These are phyloP conservation scores for Cutaneotrichosporon spelunceum DNA, from an alignment of 1,284 basidiomycete genomes.

Conservation along the genomic window DNA sequence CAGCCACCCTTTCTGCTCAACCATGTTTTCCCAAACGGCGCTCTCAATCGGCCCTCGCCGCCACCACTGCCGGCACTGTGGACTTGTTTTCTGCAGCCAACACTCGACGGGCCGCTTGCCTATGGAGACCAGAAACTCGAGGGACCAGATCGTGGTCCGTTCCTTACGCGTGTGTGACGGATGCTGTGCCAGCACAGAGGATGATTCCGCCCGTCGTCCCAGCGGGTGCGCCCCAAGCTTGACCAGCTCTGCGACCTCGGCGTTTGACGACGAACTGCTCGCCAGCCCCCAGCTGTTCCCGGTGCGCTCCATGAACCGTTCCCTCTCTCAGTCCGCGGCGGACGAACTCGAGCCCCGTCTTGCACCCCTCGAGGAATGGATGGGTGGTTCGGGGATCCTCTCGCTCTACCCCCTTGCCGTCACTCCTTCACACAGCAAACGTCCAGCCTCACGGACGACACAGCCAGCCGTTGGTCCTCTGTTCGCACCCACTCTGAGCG, in stretches of 20 bases:
- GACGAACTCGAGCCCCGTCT: conserved; percentile 22
- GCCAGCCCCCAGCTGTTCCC: conserved; percentile 18
- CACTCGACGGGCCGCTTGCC: conserved; percentile 35
- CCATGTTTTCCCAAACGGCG: conserved; percentile 38
- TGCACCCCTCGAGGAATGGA: conserved; percentile 46
- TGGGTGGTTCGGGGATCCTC: conserved; percentile 44
- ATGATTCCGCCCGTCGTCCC: conserved; percentile 10
- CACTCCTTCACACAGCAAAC: conserved; percentile 32
- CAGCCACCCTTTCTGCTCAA: conserved; percentile 40
- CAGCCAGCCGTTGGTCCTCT: conserved; percentile 35
- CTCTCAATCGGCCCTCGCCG: conserved; percentile 38
- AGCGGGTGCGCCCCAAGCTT: conserved; percentile 21
- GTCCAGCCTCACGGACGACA: conserved; percentile 13
- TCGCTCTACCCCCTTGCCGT: conserved; percentile 48
- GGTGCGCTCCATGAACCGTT: conserved; percentile 5
- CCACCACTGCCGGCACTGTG: conserved; percentile 47
- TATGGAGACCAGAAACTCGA: conserved; percentile 19
- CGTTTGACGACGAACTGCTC: conserved; percentile 20
- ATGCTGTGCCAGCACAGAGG: conserved; percentile 23
- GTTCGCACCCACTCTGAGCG: conserved; percentile 36
- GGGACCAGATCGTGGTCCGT: conserved; percentile 20
- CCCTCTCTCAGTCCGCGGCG: conserved; percentile 7
- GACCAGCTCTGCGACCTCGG: conserved; percentile 21
- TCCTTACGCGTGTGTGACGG: conserved; percentile 42
- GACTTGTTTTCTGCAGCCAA: conserved; percentile 37